A percentile compares a stretch with the other conserved stretches of the same genome.
phyloP scores from a whole-genome alignment of 2,329 filamentous ascomycete species.

The Rutstroemia sp. region DNA sequence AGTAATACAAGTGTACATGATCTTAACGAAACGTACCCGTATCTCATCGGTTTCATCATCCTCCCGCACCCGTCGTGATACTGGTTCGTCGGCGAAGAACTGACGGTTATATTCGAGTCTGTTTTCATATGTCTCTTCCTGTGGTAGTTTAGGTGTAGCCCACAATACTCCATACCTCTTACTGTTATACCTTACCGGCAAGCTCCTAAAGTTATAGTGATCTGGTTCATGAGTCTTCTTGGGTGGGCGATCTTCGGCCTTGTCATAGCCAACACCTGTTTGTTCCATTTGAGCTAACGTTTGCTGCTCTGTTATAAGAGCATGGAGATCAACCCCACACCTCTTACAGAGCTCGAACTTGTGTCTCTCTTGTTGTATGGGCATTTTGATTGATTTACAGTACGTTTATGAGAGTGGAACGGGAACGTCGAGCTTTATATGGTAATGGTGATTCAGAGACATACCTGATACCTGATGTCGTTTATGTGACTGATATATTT shows the following conservation, averaged over 20 bases:
- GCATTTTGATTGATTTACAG: background rate
- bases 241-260: background rate
- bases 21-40: background rate
- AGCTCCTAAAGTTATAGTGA: too few species aligned
- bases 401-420: background rate
- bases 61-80: constrained; percentile 16
- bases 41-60: constrained; percentile 7
- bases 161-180: too few species aligned
- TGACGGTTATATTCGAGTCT: constrained; percentile 12
- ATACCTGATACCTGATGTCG: background rate
- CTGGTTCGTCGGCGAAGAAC: constrained; percentile 13
- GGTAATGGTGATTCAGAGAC: background rate
- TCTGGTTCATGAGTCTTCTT: background rate
- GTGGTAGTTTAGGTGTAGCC: background rate
- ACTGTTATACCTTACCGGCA: too few species aligned
- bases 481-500: background rate
- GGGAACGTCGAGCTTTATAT: background rate
- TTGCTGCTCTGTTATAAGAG: constrained; percentile 6
- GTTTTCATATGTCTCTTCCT: constrained; percentile 9
- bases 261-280: background rate
- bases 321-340: background rate
- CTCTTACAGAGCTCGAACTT: constrained; percentile 8
- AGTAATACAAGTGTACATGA: background rate
- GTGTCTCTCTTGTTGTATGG: background rate
- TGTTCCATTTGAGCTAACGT: background rate